phyloP scores from a whole-genome alignment of 2,329 filamentous ascomycete species.

The Colletotrichum scovillei region DNA sequence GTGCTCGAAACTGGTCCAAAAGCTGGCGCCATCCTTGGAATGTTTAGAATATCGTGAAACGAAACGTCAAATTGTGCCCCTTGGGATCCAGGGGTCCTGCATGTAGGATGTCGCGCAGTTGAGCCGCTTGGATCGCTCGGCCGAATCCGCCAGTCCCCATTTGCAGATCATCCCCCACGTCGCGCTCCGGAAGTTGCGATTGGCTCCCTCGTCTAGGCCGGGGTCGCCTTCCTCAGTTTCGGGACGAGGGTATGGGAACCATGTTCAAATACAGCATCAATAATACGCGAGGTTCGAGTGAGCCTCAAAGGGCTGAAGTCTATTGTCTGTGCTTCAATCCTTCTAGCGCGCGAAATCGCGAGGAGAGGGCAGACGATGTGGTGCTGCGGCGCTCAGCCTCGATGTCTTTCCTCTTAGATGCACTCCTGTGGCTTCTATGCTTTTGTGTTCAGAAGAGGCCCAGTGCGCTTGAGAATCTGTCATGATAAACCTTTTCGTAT shows the following conservation, averaged over 20 bases:
- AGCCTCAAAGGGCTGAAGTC: background rate
- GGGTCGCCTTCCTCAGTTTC: conserved; percentile 7
- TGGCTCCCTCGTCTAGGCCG: conserved; percentile 24
- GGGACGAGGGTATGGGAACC: conserved; percentile 20
- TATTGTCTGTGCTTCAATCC: background rate
- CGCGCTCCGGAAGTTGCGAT: conserved; percentile 13
- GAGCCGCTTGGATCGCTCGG: conserved; percentile 28
- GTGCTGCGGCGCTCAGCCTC: no score
- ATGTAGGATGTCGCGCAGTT: background rate
- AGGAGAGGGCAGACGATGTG: background rate
- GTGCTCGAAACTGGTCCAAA: conserved; percentile 9
- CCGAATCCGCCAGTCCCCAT: conserved; percentile 1
- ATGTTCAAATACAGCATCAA: background rate
- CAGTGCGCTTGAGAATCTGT: no score
- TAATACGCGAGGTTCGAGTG: background rate
- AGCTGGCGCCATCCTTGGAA: conserved; percentile 5
- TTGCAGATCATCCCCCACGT: conserved; percentile 11
- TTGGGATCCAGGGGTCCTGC: conserved; percentile 2
- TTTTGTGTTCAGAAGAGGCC: no score
- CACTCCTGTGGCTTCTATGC: no score
- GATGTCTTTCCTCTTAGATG: no score
- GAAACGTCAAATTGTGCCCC: conserved; percentile 13
- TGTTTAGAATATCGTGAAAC: conserved; percentile 26
- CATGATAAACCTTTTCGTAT: no score
- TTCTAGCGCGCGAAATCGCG: background rate